Evolutionary conservation across 805 yeast genomes (phyloP), one percentile per base, ranked within the genome.

Genomic region (Zygoascus ofunaensis): DNA sequence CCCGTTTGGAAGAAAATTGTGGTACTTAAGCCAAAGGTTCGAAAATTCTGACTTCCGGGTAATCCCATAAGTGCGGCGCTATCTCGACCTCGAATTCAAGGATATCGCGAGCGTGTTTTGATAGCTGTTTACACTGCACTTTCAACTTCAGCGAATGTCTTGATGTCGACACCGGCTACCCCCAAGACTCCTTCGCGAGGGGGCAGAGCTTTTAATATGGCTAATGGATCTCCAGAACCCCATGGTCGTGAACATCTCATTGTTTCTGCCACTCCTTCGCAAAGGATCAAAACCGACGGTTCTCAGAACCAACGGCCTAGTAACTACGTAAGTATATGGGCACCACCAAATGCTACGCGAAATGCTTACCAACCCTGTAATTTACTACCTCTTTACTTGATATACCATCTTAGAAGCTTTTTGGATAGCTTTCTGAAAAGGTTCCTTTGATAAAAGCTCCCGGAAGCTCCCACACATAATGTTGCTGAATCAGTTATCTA

Each of bases 261-360:
- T 17, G 49, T 53, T 10, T 50, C 49, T 2, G 48, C 49, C 17
- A 54, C 53, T 7, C 55, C 54, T 4, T 34, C 50, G 5, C 55
- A 51, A 26, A 41, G 47, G 12, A 34, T 49, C 15, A 45, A 44
- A 12, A 35, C 41, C 4, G 39, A 33, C 21, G 30, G 20, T 14
- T 42, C 51, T 20, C 38, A 44, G 22, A 39, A 26, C 12, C 30
- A 26, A 26, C 7, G 30, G 12, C 30, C 30, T 26, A 26, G 47
- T 26, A 51, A 51, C 45, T 51, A 51, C 36, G 53, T 49, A 39
- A 14, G 54, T 37, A 36, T 7, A 4, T 14, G 20, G 15, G 18
- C 17, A 2, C 10, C 5, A 19, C 7, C 19, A 8, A n/a, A 8
- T 39, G 35, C 10, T 21, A 19, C n/a, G n/a, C n/a, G n/a, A n/a